Evolutionary conservation across 108 stramenopile species (phyloP).

Genomic region (Pseudonitzschia delicatissima): DNA sequence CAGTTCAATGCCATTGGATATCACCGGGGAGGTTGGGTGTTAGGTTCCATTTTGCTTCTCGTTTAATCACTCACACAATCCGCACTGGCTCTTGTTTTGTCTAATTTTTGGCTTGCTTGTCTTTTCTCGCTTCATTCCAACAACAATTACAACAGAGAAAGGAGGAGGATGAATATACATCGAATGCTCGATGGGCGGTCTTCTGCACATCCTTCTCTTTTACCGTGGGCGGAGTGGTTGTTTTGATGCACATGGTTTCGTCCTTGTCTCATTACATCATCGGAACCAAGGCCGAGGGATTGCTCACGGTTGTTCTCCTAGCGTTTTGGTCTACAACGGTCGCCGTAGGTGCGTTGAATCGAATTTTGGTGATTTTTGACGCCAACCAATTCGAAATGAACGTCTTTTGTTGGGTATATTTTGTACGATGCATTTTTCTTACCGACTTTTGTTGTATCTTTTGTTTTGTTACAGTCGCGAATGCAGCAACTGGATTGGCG

Average conservation of each 20-base stretch:
- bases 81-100: background rate
- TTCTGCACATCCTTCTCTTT: conserved; percentile 67
- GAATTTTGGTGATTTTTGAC: too few relatives aligned
- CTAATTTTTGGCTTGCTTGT: background rate
- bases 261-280: conserved; percentile 48
- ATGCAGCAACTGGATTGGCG: conserved; percentile 54
- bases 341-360: conserved; percentile 30
- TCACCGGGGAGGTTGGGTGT: background rate
- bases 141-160: too few relatives aligned
- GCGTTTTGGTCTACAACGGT: conserved; percentile 75
- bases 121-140: background rate
- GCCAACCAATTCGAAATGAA: background rate
- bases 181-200: conserved; percentile 62
- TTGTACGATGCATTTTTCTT: background rate
- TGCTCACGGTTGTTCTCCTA: conserved; percentile 43
- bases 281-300: conserved; percentile 71
- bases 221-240: conserved; percentile 45
- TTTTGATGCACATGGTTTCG: conserved; percentile 52
- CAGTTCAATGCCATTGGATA: too few relatives aligned
- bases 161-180: background rate
- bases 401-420: too few relatives aligned
- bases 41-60: background rate
- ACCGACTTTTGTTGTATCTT: background rate
- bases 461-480: conserved; percentile 9
- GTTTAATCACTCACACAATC: background rate